Evolutionary conservation across 768 basidiomycete genomes (phyloP), one percentile per base, ranked within the genome.

Genomic region (Macrolepiota albuminosa): DNA sequence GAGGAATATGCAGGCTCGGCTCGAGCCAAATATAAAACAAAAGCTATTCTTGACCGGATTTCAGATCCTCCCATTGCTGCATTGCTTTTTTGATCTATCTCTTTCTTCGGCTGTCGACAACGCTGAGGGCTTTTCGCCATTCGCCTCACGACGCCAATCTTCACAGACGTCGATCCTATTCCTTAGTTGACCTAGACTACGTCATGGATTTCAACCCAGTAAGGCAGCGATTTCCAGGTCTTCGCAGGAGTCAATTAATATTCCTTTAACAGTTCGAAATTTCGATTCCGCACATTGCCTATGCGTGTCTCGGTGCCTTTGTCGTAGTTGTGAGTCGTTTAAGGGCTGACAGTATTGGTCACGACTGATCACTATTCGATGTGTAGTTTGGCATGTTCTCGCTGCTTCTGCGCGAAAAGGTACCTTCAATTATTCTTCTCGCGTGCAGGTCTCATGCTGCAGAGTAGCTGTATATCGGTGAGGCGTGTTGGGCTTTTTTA

Each of bases 401-500:
- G 3, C 80, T 95, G 6, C 84, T 98, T 65, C 82, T 98, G 66
- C 88, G 95, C 68, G 93, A 95, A 77, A 86, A 83, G 77, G 89
- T 88, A 56, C 46, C 76, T 70, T n/a, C 29, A 48, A 34, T 53
- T 10, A 26, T 53, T 13, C 39, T 33, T 37, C 2, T 53, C 46
- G 34, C 49, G 24, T 60, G 58, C 57, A 37, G 34, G 63, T 46
- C 59, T 57, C 56, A 42, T 18, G 6, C 57, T 50, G 14, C 39
- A 37, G 39, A 33, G 26, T 61, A 92, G 84, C 73, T 96, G 29
- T 98, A 97, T 71, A 86, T 98, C 59, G 97, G 97, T 61, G 97
- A 99, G 80, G 95, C 97, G 14, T 91, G 91, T 64, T 92, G 93
- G 85, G 95, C 96, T 0, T 97, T 97, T 66, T 70, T 96, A 37